phyloP scores from a whole-genome alignment of 1,284 basidiomycete genomes.

The Cerrena zonata region DNA sequence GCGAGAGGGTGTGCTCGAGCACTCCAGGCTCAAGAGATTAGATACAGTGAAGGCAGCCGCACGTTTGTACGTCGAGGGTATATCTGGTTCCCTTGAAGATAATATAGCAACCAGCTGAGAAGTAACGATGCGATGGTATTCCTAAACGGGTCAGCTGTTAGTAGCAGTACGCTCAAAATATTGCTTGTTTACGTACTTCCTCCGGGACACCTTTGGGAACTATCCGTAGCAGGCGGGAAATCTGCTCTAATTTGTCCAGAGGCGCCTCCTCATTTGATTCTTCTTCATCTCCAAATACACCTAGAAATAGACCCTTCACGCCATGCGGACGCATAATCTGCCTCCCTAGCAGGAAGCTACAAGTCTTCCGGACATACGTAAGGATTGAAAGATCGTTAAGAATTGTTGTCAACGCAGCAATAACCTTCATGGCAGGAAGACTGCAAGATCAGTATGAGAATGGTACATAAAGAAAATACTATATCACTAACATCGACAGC shows the following conservation, averaged over 20 bases:
- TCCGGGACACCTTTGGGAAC: conserved; percentile 49
- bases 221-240: conserved; percentile 51
- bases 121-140: conserved; percentile 52
- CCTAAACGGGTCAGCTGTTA: conserved; percentile 32
- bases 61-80: conserved; percentile 44
- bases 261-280: conserved; percentile 42
- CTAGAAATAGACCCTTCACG: conserved; percentile 58
- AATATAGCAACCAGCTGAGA: conserved; percentile 51
- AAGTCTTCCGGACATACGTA: conserved; percentile 50
- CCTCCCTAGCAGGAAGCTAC: conserved; percentile 54
- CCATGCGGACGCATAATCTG: conserved; percentile 67
- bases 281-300: conserved; percentile 61
- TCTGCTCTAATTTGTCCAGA: conserved; percentile 63
- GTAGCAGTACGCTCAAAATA: neutral
- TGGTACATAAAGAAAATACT: conserved; percentile 2
- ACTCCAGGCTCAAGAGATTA: conserved; percentile 46
- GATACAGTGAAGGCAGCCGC: conserved; percentile 67
- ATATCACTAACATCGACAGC: conserved; percentile 31
- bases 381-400: conserved; percentile 40
- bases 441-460: conserved; percentile 30
- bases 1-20: conserved; percentile 28
- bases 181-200: conserved; percentile 37
- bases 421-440: conserved; percentile 57
- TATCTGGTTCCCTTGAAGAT: conserved; percentile 25
- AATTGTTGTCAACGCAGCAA: conserved; percentile 55